phyloP scores from a whole-genome alignment of 352 stramenopile species.

The Phytopythium mirpurense region DNA sequence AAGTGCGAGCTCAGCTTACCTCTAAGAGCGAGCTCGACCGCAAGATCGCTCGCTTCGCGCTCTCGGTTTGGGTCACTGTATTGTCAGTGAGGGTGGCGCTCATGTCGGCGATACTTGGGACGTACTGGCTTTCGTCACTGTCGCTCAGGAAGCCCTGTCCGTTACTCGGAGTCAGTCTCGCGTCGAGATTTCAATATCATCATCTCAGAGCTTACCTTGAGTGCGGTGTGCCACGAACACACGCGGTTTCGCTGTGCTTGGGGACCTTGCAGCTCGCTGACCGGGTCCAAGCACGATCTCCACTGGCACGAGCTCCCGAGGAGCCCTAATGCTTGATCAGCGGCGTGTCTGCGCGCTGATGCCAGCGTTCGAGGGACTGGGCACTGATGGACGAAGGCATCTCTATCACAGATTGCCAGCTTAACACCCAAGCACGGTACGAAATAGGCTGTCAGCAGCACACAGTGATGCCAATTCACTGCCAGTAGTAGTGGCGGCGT shows the following conservation, averaged over 20 bases:
- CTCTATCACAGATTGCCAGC: background rate
- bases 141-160: constrained; percentile 13
- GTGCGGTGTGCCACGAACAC: constrained; percentile 25
- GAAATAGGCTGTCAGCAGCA: too few relatives aligned
- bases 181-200: background rate
- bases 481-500: background rate
- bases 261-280: background rate
- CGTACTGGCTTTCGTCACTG: constrained; percentile 26
- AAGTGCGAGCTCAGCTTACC: constrained; percentile 6
- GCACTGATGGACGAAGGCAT: background rate
- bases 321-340: constrained; percentile 1
- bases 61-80: constrained; percentile 10
- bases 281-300: constrained; percentile 25
- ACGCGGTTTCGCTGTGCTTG: background rate
- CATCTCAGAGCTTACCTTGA: constrained; percentile 16
- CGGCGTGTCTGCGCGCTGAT: background rate
- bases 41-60: constrained; percentile 17
- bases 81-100: constrained; percentile 7
- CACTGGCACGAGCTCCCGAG: constrained; percentile 21
- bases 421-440: too few relatives aligned
- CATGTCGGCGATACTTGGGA: constrained; percentile 9
- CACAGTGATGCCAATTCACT: too few relatives aligned
- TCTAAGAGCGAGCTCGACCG: constrained; percentile 29
- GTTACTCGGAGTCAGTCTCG: background rate
- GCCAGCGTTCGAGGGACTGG: background rate